These are phyloP conservation scores for Opeltia flavorubescens DNA, from an alignment of 495 filamentous ascomycete genomes.

Conservation along the genomic window DNA sequence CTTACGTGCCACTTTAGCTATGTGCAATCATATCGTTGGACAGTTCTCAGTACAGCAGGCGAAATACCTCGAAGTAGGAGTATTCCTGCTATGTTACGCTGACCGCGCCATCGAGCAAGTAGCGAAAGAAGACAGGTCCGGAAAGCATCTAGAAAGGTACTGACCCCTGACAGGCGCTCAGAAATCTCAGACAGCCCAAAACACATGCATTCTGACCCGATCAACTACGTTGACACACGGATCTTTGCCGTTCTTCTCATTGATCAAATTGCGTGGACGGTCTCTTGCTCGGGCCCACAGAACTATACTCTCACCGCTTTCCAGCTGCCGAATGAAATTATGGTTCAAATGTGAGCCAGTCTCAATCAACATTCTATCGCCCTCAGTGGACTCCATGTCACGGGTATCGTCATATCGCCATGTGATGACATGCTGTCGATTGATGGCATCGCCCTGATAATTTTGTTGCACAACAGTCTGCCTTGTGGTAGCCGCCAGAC, in stretches of 20 bases:
- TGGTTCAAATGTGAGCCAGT: neutral
- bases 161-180: neutral
- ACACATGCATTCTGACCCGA: slow-evolving; percentile 4
- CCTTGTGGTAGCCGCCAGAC: neutral
- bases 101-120: no score
- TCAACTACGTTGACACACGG: slow-evolving; percentile 5
- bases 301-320: neutral
- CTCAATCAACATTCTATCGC: neutral
- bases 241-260: neutral
- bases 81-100: no score
- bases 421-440: slow-evolving; percentile 1
- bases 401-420: slow-evolving; percentile 3
- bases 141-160: no score
- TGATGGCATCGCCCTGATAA: neutral
- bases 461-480: neutral
- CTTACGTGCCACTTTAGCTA: no score
- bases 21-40: no score
- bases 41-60: no score
- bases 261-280: neutral
- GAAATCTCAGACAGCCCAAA: slow-evolving; percentile 7
- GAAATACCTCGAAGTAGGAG: no score
- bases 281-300: slow-evolving; percentile 3
- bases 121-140: no score
- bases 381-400: neutral
- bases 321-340: neutral